Evolutionary conservation across 371 early-diverging fungal species (phyloP).

Genomic region (Choanephora cucurbitarum): DNA sequence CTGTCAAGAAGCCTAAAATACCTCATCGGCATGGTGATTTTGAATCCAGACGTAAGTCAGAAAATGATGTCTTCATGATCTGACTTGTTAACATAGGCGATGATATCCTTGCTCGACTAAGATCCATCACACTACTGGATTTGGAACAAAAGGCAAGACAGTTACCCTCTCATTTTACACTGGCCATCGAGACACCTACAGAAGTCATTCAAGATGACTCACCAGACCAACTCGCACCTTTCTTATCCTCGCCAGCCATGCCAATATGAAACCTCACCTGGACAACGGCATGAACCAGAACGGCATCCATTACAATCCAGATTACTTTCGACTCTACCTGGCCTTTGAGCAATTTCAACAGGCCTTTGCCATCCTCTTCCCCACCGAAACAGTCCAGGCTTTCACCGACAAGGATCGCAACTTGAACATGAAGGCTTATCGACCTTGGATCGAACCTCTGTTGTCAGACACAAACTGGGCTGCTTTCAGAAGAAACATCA

Average conservation of each 20-base stretch:
- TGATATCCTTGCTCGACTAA: conserved; percentile 45
- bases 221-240: conserved; percentile 34
- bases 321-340: conserved; percentile 49
- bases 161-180: conserved; percentile 32
- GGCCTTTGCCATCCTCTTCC: conserved; percentile 39
- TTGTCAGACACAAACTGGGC: conserved; percentile 52
- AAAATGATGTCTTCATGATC: not conserved
- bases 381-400: conserved; percentile 29
- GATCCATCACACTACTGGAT: conserved; percentile 41
- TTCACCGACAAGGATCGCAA: conserved; percentile 45
- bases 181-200: conserved; percentile 30
- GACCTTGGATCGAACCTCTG: conserved; percentile 46
- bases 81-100: conserved; percentile 31
- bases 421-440: conserved; percentile 50
- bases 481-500: conserved; percentile 51
- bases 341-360: conserved; percentile 54
- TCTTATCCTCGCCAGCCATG: conserved; percentile 40
- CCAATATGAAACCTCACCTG: conserved; percentile 53
- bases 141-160: conserved; percentile 47
- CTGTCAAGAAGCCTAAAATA: conserved; percentile 48
- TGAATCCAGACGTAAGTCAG: conserved; percentile 46
- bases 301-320: conserved; percentile 56
- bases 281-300: conserved; percentile 58
- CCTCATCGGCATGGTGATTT: conserved; percentile 56
- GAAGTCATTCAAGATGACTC: too few relatives aligned